Evolutionary conservation across 768 basidiomycete species (phyloP).

Genomic region (Boletus huronensis): DNA sequence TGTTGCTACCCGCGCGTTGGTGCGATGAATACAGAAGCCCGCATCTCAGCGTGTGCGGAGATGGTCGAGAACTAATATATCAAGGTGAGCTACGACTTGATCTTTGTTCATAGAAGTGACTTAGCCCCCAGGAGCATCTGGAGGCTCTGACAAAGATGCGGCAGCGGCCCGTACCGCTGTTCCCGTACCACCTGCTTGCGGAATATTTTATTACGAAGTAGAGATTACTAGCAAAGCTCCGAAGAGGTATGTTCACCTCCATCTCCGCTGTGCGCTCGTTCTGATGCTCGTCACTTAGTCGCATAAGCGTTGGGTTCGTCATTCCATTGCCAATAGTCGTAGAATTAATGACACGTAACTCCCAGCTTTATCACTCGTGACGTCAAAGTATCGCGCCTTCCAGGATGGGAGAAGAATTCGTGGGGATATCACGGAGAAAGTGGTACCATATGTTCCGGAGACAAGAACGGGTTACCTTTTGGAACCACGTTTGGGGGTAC

Average conservation of each 20-base stretch:
- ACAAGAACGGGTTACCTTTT: conserved; percentile 68
- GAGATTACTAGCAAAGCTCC: conserved; percentile 74
- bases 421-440: conserved; percentile 96
- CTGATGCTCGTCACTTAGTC: conserved; percentile 39
- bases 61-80: conserved; percentile 73
- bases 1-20: conserved; percentile 76
- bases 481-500: conserved; percentile 80
- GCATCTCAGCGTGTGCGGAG: conserved; percentile 56
- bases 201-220: conserved; percentile 94
- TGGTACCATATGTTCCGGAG: conserved; percentile 71
- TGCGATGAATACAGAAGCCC: conserved; percentile 62
- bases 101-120: conserved; percentile 1
- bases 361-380: conserved; percentile 63
- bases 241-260: conserved; percentile 58
- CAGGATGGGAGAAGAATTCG: conserved; percentile 81
- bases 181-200: conserved; percentile 80
- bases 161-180: conserved; percentile 76
- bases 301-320: conserved; percentile 76
- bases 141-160: conserved; percentile 73
- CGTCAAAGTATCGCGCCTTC: conserved; percentile 69
- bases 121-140: conserved; percentile 42
- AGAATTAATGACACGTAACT: conserved; percentile 11
- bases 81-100: conserved; percentile 45
- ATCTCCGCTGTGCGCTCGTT: conserved; percentile 4
- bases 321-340: not conserved